These are phyloP conservation scores for Malbranchea zuffiana DNA, from an alignment of 2,329 filamentous ascomycete species.

Conservation along the genomic window DNA sequence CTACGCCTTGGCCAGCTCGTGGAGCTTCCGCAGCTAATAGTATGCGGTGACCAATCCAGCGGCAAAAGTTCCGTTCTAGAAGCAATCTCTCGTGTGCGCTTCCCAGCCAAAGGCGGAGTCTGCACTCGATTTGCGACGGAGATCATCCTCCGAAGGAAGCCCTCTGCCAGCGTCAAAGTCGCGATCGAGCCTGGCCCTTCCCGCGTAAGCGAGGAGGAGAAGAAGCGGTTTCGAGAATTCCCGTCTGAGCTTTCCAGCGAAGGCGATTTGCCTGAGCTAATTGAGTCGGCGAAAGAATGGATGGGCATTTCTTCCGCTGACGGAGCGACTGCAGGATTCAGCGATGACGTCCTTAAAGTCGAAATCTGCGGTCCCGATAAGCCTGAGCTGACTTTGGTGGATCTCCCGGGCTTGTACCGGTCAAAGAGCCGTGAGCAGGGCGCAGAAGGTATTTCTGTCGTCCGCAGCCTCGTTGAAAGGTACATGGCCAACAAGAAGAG, in stretches of 20 bases:
- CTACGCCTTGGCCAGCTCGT: constrained; percentile 40
- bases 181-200: constrained; percentile 15
- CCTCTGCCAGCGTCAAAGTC: constrained; percentile 12
- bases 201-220: constrained; percentile 8
- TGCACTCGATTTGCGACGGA: constrained; percentile 39
- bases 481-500: constrained; percentile 50
- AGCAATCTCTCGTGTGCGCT: constrained; percentile 8
- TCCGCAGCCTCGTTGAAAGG: background rate
- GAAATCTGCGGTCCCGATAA: constrained; percentile 9
- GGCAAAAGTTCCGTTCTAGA: constrained; percentile 16
- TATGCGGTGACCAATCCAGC: constrained; percentile 13
- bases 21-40: constrained; percentile 21
- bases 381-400: constrained; percentile 11
- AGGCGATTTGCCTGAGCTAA: constrained; percentile 3
- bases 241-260: background rate
- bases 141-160: constrained; percentile 33
- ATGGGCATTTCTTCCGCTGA: constrained; percentile 14
- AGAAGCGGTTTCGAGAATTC: constrained; percentile 13
- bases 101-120: constrained; percentile 19
- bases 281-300: constrained; percentile 1
- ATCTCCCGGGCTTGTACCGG: constrained; percentile 11
- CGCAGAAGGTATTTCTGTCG: constrained; percentile 15
- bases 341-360: constrained; percentile 6
- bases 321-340: constrained; percentile 2
- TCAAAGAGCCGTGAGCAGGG: constrained; percentile 6